Conservation (phyloP, 2,329 filamentous ascomycete species). For the Fusarium begoniae region DNA sequence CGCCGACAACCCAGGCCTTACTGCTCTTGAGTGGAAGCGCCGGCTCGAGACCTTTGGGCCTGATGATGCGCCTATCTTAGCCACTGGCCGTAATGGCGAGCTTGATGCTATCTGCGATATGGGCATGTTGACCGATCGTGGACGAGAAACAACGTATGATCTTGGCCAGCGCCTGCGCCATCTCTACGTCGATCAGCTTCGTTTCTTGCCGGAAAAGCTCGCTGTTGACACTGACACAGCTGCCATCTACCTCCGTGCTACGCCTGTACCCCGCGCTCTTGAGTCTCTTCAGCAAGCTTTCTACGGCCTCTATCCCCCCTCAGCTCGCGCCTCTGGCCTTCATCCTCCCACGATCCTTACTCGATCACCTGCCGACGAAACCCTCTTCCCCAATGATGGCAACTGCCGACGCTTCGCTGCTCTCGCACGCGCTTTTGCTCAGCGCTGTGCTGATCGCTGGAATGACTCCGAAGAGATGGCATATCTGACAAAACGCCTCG, state of each 20-base stretch:
- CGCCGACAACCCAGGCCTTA: constrained; percentile 46
- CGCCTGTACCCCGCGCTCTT: constrained; percentile 77
- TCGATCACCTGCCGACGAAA: constrained; percentile 75
- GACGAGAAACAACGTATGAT: constrained; percentile 74
- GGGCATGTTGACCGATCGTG: constrained; percentile 79
- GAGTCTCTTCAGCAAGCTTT: constrained; percentile 82
- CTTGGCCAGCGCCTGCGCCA: constrained; percentile 73
- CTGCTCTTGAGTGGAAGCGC: constrained; percentile 69
- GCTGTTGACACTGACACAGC: constrained; percentile 62
- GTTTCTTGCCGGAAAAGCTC: constrained; percentile 72
- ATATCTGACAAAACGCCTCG: constrained; percentile 79
- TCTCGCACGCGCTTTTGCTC: constrained; percentile 75
- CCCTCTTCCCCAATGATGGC: constrained; percentile 80
- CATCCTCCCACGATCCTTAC: constrained; percentile 72
- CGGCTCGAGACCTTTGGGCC: constrained; percentile 84
- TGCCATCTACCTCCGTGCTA: constrained; percentile 77
- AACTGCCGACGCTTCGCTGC: constrained; percentile 78
- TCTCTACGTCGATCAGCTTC: constrained; percentile 79
- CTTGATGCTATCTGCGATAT: constrained; percentile 84
- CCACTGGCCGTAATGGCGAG: constrained; percentile 72
- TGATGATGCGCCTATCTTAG: constrained; percentile 75
- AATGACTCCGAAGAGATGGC: constrained; percentile 82
- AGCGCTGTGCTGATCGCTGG: constrained; percentile 76
- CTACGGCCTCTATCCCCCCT: constrained; percentile 75
- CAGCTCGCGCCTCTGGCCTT: constrained; percentile 57